Percentiles rank a stretch among this genome's conserved stretches.
Evolutionary conservation across 176 grass and related monocot genomes (phyloP).

Genomic region (Carex myosuroides): DNA sequence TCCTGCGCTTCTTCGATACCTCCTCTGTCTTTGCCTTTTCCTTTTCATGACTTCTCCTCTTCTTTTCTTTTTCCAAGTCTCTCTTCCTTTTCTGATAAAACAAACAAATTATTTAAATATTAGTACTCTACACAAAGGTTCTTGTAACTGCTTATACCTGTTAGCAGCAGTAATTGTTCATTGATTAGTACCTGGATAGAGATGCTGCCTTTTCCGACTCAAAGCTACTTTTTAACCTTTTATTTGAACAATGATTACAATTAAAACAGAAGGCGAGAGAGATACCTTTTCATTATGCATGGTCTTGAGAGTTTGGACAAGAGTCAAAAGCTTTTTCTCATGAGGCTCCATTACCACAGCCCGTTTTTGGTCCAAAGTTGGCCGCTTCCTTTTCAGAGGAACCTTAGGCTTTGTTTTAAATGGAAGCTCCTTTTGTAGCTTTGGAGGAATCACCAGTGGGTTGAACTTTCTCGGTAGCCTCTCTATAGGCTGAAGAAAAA

Average conservation of each 20-base stretch:
- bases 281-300: conserved; percentile 68
- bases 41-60: conserved; percentile 64
- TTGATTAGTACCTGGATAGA: not conserved
- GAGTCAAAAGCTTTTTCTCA: conserved; percentile 39
- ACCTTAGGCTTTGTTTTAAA: conserved; percentile 81
- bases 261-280: not conserved
- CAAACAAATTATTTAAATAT: not conserved
- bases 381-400: conserved; percentile 30
- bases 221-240: not conserved
- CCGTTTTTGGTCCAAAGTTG: conserved; percentile 33
- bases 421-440: conserved; percentile 64
- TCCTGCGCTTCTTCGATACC: conserved; percentile 58
- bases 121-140: not conserved
- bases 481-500: conserved; percentile 60
- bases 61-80: conserved; percentile 48
- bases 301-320: conserved; percentile 53
- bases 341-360: conserved; percentile 62
- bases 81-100: conserved; percentile 60
- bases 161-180: not conserved
- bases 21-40: conserved; percentile 75
- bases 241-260: not conserved
- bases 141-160: not conserved
- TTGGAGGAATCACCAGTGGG: conserved; percentile 59
- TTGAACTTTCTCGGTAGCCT: conserved; percentile 79
- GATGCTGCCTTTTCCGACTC: not conserved